Base-by-base conservation (phyloP, 768 basidiomycete genomes). In the Royoungia palumana region DNA sequence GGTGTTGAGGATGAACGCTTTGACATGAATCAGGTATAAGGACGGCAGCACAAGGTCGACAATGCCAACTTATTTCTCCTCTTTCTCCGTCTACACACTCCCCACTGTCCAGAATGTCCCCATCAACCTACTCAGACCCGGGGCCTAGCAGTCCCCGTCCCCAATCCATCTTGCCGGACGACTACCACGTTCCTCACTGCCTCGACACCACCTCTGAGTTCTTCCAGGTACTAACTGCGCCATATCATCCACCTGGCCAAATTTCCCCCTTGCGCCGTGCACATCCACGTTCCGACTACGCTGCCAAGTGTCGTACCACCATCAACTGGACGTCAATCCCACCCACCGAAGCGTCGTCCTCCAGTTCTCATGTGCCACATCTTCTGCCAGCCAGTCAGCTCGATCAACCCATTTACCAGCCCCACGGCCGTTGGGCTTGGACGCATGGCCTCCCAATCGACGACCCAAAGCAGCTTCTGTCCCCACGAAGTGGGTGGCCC, bases 381-480 rank as follows among this genome's bases (percentile, higher is more conserved):
- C 14, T 32, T 16, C 50, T 27, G 20, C 38, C 44, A 16, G 16
- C 48, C 13, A 47, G 37, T n/a, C 50, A 24, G 17, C 53, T 56
- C 6, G 49, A 68, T 21, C 55, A 59, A 7, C 62, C 58, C 36
- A 47, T 68, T 20, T 68, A 68, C 30, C 40, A 48, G 24, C 68
- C 66, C n/a, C 66, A 68, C n/a, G 66, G 66, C 35, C 55, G 39
- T 2, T 68, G 62, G 58, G 59, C 64, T 1, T 70, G 66, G 68
- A 56, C 68, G 5, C 60, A 53, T 13, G 66, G 62, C 9, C 51
- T 57, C 20, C 39, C 62, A 20, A 38, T 68, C 39, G 46, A 70
- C 16, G 43, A 66, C 44, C 55, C 68, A 30, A 58, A 47, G 35
- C 55, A 56, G n/a, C 52, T 69, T 20, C 41, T 66, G 22, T 50